Evolutionary conservation across 2,329 filamentous ascomycete genomes (phyloP), one percentile per base, ranked within the genome.

Genomic region (Cladophialophora carrionii): DNA sequence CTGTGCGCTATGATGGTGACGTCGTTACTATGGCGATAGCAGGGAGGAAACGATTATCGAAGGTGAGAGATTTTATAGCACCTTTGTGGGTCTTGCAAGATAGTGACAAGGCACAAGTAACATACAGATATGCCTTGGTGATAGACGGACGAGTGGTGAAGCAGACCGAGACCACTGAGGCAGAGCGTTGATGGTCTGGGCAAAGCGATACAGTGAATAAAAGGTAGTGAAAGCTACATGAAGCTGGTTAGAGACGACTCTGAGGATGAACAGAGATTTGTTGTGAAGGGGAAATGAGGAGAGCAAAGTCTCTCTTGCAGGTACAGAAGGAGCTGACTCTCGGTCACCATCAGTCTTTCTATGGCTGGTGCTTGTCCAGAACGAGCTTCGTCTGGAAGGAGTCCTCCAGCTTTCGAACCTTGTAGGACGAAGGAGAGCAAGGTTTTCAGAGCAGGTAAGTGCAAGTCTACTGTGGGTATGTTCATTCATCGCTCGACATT

Each of bases 401-500:
- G 37, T 43, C 37, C 37, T 43, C 37, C 6, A 43, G 37, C 14
- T 43, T 17, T 20, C 5, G 6, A n/a, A 20, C 14, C 5, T 43
- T 43, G 6, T 2, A 7, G 6, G 17, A n/a, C 3, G 17, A n/a
- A 43, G 17, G 4, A 43, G 17, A 8, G 17, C 1, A 6, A 43
- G 37, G 17, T n/a, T 14, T 20, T 43, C 5, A 20, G 37, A 43
- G 37, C 17, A 58, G 20, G 31, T 9, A 22, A 51, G 34, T 20
- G 31, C 4, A 22, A 51, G 34, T 20, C 5, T n/a, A 31, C 17
- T 5, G 43, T 22, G 24, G n/a, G 22, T 62, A 53, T 63, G 17
- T 58, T 53, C 46, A 57, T 57, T 63, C 26, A 55, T 54, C 22
- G 32, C 37, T 61, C 22, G 24, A 31, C 51, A n/a, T 32, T 20